Evolutionary conservation across 2,329 filamentous ascomycete species (phyloP), one percentile per base, ranked within the genome.

Genomic region (Clonostachys sp.): DNA sequence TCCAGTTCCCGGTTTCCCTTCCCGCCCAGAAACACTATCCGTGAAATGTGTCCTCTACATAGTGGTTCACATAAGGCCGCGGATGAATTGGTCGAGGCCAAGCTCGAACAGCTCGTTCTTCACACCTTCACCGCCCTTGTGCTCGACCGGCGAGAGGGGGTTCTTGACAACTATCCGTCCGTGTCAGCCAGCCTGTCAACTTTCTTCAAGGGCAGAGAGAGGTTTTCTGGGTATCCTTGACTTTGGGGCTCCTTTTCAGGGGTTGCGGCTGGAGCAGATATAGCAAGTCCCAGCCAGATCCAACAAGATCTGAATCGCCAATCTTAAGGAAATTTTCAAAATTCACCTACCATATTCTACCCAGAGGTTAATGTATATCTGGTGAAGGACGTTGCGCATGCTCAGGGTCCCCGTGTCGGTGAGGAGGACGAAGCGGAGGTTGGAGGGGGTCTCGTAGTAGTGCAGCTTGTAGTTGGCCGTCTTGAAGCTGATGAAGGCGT

Each of bases 301-400:
- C 24, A 30, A 30, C 24, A 30, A 30, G 24, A 30, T 30, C 24
- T 30, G 9, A n/a, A n/a, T 40, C 38, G 8, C 38, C 38, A 6
- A n/a, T n/a, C n/a, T n/a, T n/a, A n/a, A n/a, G n/a, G n/a, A n/a
- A n/a, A n/a, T n/a, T n/a, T n/a, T n/a, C n/a, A n/a, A 24, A 24
- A 34, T 2, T 24, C 14, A 71, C 77, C 50, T 67, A 90, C 87
- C 86, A 60, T 94, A 99, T 72, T 99, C 94, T 16, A 99, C 92
- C 73, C 94, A 99, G 20, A 97, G 80, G 65, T 95, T 97, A 49
- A 96, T 95, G 67, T 96, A 99, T 53, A 99, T 96, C 77, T 99
- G 94, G 65, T 99, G 91, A 60, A 99, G 71, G 18, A 95, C 92
- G 58, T 95, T 90, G 41, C 91, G 83, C 83, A 99, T 92, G 68